phyloP scores from a whole-genome alignment of 179 eudicot species.

The Spergularia azorica region DNA sequence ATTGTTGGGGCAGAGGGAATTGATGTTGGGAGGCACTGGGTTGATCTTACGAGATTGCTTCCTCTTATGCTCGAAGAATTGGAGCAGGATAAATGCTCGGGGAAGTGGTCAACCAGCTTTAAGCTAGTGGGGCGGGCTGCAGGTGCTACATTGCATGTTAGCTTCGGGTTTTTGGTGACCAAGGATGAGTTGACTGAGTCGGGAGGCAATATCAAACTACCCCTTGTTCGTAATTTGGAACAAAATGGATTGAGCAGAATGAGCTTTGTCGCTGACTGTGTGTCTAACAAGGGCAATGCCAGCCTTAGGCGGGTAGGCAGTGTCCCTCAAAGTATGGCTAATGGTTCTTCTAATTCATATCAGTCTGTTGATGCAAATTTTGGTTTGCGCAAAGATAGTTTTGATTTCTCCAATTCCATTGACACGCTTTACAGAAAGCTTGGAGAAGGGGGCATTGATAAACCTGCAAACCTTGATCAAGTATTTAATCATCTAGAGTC shows the following conservation, averaged over 20 bases:
- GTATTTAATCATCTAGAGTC: constrained; percentile 30
- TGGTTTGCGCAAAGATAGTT: constrained; percentile 47
- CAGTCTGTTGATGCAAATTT: constrained; percentile 49
- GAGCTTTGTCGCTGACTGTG: constrained; percentile 31
- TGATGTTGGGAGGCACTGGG: constrained; percentile 85
- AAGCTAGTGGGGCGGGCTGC: constrained; percentile 72
- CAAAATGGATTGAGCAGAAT: constrained; percentile 29
- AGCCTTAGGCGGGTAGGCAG: constrained; percentile 40
- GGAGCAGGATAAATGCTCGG: constrained; percentile 85
- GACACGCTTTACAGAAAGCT: constrained; percentile 34
- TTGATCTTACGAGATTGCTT: constrained; percentile 92
- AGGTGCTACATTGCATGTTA: constrained; percentile 85
- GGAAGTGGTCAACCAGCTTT: constrained; percentile 91
- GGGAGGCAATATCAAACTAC: constrained; percentile 34
- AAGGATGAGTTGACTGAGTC: constrained; percentile 38
- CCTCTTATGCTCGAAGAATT: constrained; percentile 91
- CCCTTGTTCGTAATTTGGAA: constrained; percentile 35
- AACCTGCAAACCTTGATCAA: constrained; percentile 31
- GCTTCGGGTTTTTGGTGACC: constrained; percentile 67
- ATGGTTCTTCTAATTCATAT: constrained; percentile 31
- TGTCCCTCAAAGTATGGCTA: constrained; percentile 37
- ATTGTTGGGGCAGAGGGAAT: constrained; percentile 52
- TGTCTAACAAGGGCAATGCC: constrained; percentile 17
- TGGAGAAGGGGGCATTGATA: constrained; percentile 26
- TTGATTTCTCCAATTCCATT: constrained; percentile 48